phyloP scores from a whole-genome alignment of 1,139 yeast genomes.

The Pichia sp. region DNA sequence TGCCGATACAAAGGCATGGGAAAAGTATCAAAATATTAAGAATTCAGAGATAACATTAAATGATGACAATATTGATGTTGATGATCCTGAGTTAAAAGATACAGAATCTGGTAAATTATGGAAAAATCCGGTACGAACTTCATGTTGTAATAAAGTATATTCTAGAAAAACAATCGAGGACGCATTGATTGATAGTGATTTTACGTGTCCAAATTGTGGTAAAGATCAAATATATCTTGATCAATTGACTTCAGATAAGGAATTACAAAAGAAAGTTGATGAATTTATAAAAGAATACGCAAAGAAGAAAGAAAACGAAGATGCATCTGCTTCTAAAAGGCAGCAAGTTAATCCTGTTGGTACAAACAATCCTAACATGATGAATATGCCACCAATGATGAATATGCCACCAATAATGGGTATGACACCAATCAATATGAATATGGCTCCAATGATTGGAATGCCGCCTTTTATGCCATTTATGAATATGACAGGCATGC shows the following conservation, averaged over 20 bases:
- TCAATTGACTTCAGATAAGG: slow-evolving; percentile 55
- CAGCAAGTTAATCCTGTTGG: slow-evolving; percentile 16
- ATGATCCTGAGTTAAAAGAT: slow-evolving; percentile 56
- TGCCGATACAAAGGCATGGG: slow-evolving; percentile 93
- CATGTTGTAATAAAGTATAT: slow-evolving; percentile 65
- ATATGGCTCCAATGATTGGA: slow-evolving; percentile 1
- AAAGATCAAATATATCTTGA: slow-evolving; percentile 71
- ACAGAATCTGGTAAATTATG: slow-evolving; percentile 49
- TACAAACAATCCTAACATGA: background rate
- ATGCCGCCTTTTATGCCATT: slow-evolving; percentile 17
- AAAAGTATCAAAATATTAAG: slow-evolving; percentile 67
- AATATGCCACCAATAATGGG: slow-evolving; percentile 14
- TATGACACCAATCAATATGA: slow-evolving; percentile 17
- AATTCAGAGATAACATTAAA: slow-evolving; percentile 36
- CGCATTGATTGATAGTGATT: slow-evolving; percentile 70
- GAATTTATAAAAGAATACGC: slow-evolving; percentile 8
- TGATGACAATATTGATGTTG: slow-evolving; percentile 31
- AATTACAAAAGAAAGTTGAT: slow-evolving; percentile 39
- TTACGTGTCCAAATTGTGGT: slow-evolving; percentile 84
- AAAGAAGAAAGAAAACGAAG: slow-evolving; percentile 8
- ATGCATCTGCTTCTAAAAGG: slow-evolving; percentile 13
- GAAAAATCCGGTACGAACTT: slow-evolving; percentile 74
- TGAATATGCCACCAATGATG: slow-evolving; percentile 12
- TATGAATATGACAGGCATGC: slow-evolving; percentile 11
- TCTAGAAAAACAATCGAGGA: slow-evolving; percentile 66